These are phyloP conservation scores for Cordyceps pruinosa DNA, from an alignment of 2,329 filamentous ascomycete genomes.

Conservation along the genomic window DNA sequence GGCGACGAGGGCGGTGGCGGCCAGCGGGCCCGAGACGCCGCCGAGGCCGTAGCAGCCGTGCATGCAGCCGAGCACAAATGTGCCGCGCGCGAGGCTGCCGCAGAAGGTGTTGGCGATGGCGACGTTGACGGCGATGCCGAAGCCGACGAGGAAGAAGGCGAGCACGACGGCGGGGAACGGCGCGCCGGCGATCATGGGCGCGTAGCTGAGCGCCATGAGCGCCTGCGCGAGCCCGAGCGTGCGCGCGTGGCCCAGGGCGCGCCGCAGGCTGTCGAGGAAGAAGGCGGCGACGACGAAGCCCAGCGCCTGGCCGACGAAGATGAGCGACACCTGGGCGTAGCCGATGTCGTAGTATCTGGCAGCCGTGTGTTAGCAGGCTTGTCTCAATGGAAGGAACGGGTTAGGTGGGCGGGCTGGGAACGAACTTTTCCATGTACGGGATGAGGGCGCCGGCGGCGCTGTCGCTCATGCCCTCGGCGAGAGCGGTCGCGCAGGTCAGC, in stretches of 20 bases:
- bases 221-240: slow-evolving; percentile 60
- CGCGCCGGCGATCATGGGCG: slow-evolving; percentile 58
- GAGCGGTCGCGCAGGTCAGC: slow-evolving; percentile 56
- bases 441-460: slow-evolving; percentile 70
- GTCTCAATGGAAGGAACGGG: neutral
- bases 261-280: slow-evolving; percentile 57
- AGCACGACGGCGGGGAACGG: slow-evolving; percentile 63
- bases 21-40: slow-evolving; percentile 60
- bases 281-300: slow-evolving; percentile 71
- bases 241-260: slow-evolving; percentile 57
- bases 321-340: slow-evolving; percentile 71
- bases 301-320: slow-evolving; percentile 71
- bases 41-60: slow-evolving; percentile 64
- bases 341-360: slow-evolving; percentile 61
- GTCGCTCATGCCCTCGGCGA: slow-evolving; percentile 68
- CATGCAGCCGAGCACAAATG: slow-evolving; percentile 51
- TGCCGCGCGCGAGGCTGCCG: slow-evolving; percentile 46
- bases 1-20: slow-evolving; percentile 67
- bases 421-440: slow-evolving; percentile 64
- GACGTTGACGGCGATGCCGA: slow-evolving; percentile 49
- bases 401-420: too few species aligned
- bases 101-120: slow-evolving; percentile 55
- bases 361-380: neutral
- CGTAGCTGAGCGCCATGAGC: slow-evolving; percentile 55
- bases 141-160: slow-evolving; percentile 62